A percentile compares a stretch with the other conserved stretches of the same genome.
These are phyloP conservation scores for Pleodorina starrii DNA, from an alignment of 139 green algal genomes.

Conservation along the genomic window DNA sequence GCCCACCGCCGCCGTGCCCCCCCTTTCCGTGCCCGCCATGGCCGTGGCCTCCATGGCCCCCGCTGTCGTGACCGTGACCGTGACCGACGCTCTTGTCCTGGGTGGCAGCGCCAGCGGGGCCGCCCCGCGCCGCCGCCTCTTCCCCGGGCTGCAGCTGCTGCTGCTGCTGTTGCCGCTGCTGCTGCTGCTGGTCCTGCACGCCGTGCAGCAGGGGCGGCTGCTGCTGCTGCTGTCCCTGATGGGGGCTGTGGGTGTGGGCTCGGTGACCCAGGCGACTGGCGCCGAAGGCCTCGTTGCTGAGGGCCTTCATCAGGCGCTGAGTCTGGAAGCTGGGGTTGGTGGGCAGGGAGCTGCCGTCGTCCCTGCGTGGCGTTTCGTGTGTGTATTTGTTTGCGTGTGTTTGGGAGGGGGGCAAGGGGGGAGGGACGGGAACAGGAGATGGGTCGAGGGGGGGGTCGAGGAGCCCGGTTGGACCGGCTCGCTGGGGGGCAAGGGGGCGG, in stretches of 20 bases:
- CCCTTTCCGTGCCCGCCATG: background rate
- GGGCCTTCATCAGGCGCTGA: slow-evolving; percentile 44
- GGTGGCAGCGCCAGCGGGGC: too few species aligned
- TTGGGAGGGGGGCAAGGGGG: background rate
- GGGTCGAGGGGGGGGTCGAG: too few species aligned
- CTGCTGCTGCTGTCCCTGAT: background rate
- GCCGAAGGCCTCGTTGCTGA: slow-evolving; percentile 24
- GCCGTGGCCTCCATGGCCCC: background rate
- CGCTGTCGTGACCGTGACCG: background rate
- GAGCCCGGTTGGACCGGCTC: background rate
- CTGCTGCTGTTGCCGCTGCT: background rate
- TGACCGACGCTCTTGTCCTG: background rate
- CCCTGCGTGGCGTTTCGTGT: background rate
- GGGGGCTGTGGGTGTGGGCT: too few species aligned
- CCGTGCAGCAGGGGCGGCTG: background rate
- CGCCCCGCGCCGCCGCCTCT: background rate
- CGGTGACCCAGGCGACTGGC: background rate
- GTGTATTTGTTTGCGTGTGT: too few species aligned
- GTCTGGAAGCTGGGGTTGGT: slow-evolving; percentile 35
- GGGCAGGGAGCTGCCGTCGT: slow-evolving; percentile 45
- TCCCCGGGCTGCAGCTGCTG: background rate
- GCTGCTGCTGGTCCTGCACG: background rate
- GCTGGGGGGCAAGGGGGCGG: background rate
- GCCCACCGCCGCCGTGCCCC: background rate
- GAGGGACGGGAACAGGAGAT: background rate